Conservation (phyloP, 2,329 filamentous ascomycete genomes). For the Fusarium staphyleae region DNA sequence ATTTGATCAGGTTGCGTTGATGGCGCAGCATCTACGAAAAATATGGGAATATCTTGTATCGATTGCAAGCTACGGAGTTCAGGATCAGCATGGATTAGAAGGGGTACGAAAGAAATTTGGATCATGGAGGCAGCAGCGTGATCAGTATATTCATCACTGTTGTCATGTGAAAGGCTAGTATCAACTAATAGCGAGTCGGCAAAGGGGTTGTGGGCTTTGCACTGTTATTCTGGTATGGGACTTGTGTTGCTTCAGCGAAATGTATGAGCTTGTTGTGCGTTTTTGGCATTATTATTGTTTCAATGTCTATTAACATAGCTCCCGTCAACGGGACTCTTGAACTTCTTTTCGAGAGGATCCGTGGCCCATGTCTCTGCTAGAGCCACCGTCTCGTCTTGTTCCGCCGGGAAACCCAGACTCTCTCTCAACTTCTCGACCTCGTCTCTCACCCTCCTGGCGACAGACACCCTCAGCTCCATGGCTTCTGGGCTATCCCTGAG, state of each 20-base stretch:
- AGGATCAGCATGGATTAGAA: constrained; percentile 36
- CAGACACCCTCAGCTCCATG: constrained; percentile 73
- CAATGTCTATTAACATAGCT: constrained; percentile 55
- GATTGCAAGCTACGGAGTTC: constrained; percentile 36
- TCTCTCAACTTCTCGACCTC: constrained; percentile 82
- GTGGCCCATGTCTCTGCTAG: constrained; percentile 81
- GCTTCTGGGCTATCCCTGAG: constrained; percentile 65
- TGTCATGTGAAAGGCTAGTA: constrained; percentile 6
- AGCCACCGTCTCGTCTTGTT: constrained; percentile 79
- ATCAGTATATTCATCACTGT: constrained; percentile 9
- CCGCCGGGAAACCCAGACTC: constrained; percentile 72
- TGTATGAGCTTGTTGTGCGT: constrained; percentile 6
- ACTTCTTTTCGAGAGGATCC: constrained; percentile 56
- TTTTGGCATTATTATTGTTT: constrained; percentile 18
- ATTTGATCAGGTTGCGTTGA: constrained; percentile 13
- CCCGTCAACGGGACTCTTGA: constrained; percentile 62
- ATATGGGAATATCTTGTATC: constrained; percentile 17
- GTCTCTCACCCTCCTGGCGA: constrained; percentile 77
- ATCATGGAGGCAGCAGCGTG: constrained; percentile 21
- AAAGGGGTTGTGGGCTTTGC: constrained; percentile 9
- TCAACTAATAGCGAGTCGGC: constrained; percentile 29
- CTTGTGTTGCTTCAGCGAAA: constrained; percentile 26
- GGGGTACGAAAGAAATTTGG: constrained; percentile 27
- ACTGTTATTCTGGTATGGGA: constrained; percentile 10
- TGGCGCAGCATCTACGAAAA: constrained; percentile 11